phyloP scores from a whole-genome alignment of 768 basidiomycete species.

The Xerocomellus amylosporus region DNA sequence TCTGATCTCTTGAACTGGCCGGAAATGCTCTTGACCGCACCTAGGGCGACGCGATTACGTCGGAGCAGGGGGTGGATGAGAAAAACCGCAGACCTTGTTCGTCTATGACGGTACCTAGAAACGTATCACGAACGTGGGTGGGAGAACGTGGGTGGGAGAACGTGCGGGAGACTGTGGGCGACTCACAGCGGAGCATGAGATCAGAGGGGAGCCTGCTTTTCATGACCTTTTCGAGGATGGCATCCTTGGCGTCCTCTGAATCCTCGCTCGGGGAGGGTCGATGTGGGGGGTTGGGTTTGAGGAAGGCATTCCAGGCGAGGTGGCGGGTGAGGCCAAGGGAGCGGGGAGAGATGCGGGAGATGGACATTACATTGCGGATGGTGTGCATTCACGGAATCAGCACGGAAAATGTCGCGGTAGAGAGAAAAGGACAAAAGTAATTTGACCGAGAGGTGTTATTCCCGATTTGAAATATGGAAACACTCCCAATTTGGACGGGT shows the following conservation, averaged over 20 bases:
- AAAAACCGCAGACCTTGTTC: slow-evolving; percentile 57
- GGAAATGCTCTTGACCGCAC: slow-evolving; percentile 82
- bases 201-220: slow-evolving; percentile 86
- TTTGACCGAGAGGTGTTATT: slow-evolving; percentile 12
- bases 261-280: slow-evolving; percentile 41
- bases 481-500: slow-evolving; percentile 1
- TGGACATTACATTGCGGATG: slow-evolving; percentile 38
- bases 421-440: slow-evolving; percentile 25
- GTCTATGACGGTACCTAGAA: slow-evolving; percentile 81
- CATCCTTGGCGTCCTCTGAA: slow-evolving; percentile 60
- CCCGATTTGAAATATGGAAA: slow-evolving; percentile 22
- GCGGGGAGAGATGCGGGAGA: neutral
- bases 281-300: neutral
- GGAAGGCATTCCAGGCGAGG: slow-evolving; percentile 31
- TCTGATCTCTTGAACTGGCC: slow-evolving; percentile 90
- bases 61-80: slow-evolving; percentile 10
- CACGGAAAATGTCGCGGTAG: neutral
- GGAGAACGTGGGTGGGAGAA: slow-evolving; percentile 8
- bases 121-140: slow-evolving; percentile 20
- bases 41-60: slow-evolving; percentile 42
- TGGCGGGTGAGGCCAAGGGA: slow-evolving; percentile 2
- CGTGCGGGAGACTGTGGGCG: slow-evolving; percentile 7
- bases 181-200: slow-evolving; percentile 87
- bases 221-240: slow-evolving; percentile 81
- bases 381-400: slow-evolving; percentile 34